Percentiles rank a stretch among this genome's conserved stretches.
Evolutionary conservation across 306 rosid species (phyloP).

Genomic region (Trifolium pratense): DNA sequence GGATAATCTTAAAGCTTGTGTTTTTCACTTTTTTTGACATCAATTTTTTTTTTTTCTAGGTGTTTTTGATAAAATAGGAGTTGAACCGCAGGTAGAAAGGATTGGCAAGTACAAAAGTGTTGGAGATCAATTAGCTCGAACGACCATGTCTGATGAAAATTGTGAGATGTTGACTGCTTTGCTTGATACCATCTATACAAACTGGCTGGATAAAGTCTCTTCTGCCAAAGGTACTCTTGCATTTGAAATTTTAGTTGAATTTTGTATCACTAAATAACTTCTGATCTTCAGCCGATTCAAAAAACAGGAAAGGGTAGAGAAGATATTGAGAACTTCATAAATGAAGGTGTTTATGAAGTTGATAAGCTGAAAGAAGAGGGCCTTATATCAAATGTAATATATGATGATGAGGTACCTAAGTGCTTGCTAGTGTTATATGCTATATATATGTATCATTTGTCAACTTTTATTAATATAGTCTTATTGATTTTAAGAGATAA

Average conservation of each 20-base stretch:
- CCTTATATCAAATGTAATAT: slow-evolving; percentile 73
- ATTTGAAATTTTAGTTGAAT: slow-evolving; percentile 43
- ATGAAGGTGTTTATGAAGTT: slow-evolving; percentile 85
- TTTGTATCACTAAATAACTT: slow-evolving; percentile 36
- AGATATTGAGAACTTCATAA: slow-evolving; percentile 72
- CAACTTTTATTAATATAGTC: not conserved
- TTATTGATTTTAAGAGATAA: not conserved
- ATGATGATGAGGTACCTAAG: slow-evolving; percentile 84
- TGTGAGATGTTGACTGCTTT: slow-evolving; percentile 89
- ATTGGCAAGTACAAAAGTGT: slow-evolving; percentile 97
- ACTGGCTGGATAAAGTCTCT: slow-evolving; percentile 88
- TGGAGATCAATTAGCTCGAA: slow-evolving; percentile 85
- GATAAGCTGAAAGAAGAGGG: slow-evolving; percentile 89
- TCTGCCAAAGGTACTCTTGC: slow-evolving; percentile 68
- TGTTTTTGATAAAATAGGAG: slow-evolving; percentile 77
- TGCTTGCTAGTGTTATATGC: slow-evolving; percentile 31
- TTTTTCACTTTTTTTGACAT: slow-evolving; percentile 15
- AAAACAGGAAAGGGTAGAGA: slow-evolving; percentile 70
- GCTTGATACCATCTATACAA: slow-evolving; percentile 80
- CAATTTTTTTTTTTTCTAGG: slow-evolving; percentile 52
- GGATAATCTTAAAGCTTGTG: slow-evolving; percentile 25
- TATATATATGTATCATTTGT: not conserved
- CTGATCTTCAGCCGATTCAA: slow-evolving; percentile 31
- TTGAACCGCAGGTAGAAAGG: slow-evolving; percentile 92
- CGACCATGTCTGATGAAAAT: slow-evolving; percentile 81